Percentiles rank a stretch among this genome's conserved stretches.
Conservation (phyloP, 2,329 filamentous ascomycete genomes). For the Fusarium veterinarium region DNA sequence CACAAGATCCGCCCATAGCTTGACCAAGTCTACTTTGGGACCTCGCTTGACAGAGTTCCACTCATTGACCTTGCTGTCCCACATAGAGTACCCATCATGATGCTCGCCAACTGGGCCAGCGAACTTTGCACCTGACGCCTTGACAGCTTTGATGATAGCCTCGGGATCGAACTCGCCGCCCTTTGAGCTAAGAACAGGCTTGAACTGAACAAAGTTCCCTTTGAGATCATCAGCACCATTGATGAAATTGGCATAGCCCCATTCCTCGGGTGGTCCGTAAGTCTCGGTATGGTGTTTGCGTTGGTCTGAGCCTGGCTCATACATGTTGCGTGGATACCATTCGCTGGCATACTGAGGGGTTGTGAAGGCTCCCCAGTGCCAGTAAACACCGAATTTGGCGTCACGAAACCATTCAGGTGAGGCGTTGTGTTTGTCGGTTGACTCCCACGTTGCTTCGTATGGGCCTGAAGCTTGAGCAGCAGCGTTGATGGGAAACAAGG, state of each 20-base stretch:
- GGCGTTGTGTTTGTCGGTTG: slow-evolving; percentile 18
- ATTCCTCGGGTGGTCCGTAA: slow-evolving; percentile 13
- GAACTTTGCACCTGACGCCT: slow-evolving; percentile 12
- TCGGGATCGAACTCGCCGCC: slow-evolving; percentile 12
- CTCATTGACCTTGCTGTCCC: slow-evolving; percentile 21
- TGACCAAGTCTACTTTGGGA: slow-evolving; percentile 11
- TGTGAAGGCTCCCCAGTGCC: slow-evolving; percentile 28
- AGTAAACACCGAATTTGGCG: slow-evolving; percentile 25
- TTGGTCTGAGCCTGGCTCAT: slow-evolving; percentile 11
- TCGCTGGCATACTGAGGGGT: slow-evolving; percentile 20
- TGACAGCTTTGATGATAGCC: slow-evolving; percentile 8
- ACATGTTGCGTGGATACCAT: slow-evolving; percentile 29
- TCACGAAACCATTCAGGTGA: slow-evolving; percentile 24
- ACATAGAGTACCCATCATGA: slow-evolving; percentile 26
- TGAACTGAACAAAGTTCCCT: slow-evolving; percentile 12
- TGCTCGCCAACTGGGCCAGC: slow-evolving; percentile 20
- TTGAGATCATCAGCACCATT: slow-evolving; percentile 7
- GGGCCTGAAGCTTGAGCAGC: not conserved
- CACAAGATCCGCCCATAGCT: slow-evolving; percentile 5
- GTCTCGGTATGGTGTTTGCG: slow-evolving; percentile 4
- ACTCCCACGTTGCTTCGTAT: slow-evolving; percentile 24
- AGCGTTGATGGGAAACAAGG: not conserved
- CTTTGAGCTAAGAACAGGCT: not conserved
- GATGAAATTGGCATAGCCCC: slow-evolving; percentile 19
- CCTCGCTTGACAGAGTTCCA: slow-evolving; percentile 20